Evolutionary conservation across 129 eudicot genomes (phyloP).

Genomic region (Ambrosia artemisiifolia): DNA sequence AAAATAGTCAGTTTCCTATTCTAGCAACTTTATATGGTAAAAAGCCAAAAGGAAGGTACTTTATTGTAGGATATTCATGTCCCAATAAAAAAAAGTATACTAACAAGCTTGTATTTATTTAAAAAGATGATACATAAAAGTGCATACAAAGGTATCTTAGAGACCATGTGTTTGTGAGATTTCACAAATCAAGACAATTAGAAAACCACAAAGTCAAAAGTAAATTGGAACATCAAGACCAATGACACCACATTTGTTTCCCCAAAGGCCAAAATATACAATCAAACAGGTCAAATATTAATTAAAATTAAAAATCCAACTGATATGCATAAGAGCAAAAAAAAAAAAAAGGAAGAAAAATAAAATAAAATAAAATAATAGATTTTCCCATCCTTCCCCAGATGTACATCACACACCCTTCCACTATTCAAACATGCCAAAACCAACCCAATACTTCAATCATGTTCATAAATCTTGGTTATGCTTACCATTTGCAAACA

Average conservation of each 20-base stretch:
- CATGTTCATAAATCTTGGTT: background rate
- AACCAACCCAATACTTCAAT: constrained; percentile 28
- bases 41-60: too few species aligned
- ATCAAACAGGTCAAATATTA: background rate
- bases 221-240: constrained; percentile 1
- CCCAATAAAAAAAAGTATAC: background rate
- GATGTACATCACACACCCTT: constrained; percentile 33
- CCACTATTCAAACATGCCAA: constrained; percentile 21
- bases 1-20: too few species aligned
- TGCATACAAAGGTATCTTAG: background rate
- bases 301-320: constrained; percentile 7
- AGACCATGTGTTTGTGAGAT: background rate
- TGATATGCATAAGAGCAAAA: constrained; percentile 1
- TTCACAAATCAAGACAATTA: background rate
- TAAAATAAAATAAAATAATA: constrained; percentile 23
- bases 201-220: constrained; percentile 8
- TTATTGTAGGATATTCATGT: too few species aligned
- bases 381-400: constrained; percentile 18
- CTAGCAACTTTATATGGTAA: too few species aligned
- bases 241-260: constrained; percentile 8
- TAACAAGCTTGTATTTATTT: background rate
- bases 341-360: background rate
- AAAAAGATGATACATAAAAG: background rate
- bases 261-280: constrained; percentile 32
- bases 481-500: background rate